Evolutionary conservation across 768 basidiomycete species (phyloP), one percentile per base, ranked within the genome.

Genomic region (Leccinum variicolor): DNA sequence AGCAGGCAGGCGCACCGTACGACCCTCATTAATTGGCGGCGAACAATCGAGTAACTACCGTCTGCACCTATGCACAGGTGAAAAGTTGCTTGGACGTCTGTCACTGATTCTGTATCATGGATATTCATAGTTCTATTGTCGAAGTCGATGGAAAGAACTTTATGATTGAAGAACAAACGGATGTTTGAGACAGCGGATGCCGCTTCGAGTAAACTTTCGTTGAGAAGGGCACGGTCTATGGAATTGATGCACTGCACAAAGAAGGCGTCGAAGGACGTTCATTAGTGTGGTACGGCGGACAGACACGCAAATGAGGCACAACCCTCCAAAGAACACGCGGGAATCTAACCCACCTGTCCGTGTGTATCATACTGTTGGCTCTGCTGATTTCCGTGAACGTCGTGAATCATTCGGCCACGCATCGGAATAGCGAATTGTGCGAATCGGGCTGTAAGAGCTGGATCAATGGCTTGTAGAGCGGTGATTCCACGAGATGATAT

Each of bases 341-440:
- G 50, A 73, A 64, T 65, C 52, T 49, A 73, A 19, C 84, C 68
- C 66, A 89, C 94, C 84, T 94, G 92, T 67, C 90, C 90, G 71
- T 91, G 80, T 68, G 82, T 86, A 74, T 96, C 95, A 74, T 97
- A 97, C 52, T 78, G 74, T 76, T 96, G 94, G 64, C 92, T 93
- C 66, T 92, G 84, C 62, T 83, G 78, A 63, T 81, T 81, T 57
- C 91, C 90, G 64, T 83, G 76, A 59, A 71, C 67, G 66, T 85
- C 84, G 76, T 98, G 96, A 62, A 98, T 92, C 93, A 98, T 96
- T 52, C 96, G 83, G 46, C 94, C 95, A 65, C 81, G 85, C 94
- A 98, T 95, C 63, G 94, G 94, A 74, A 98, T 94, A 41, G 87
- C 88, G 29, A 84, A 79, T 63, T 85, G 76, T 65, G 96, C 73